Evolutionary conservation across 1,284 basidiomycete species (phyloP), one percentile per base, ranked within the genome.

Genomic region (Rhizoctonia solani): DNA sequence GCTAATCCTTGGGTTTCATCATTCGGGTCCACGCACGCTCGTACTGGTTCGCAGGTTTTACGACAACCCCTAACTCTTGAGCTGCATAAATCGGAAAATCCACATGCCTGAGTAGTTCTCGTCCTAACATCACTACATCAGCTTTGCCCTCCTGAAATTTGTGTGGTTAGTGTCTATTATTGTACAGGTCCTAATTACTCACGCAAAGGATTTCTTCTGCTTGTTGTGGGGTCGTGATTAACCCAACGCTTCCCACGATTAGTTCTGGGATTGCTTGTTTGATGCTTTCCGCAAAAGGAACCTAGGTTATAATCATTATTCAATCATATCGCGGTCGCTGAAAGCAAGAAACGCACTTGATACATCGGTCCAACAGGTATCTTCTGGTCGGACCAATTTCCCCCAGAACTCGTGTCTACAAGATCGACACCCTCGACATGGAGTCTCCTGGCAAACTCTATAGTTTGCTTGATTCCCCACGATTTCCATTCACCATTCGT

Each of bases 391-490:
- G 72, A 74, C 79, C 84, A 89, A 74, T 88, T 87, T 1, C 90
- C 90, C 19, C 87, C 89, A 0, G 82, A 81, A 67, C 84, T 87
- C 59, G 82, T 81, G 76, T 93, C 89, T 58, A 93, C 75, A 30
- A 93, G 78, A 74, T 92, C 90, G 13, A 92, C 80, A 6, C 87
- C 88, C 9, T 85, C 71, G 68, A 85, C 82, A 70, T 82, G 74
- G 69, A 92, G 75, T 74, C 86, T 81, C 27, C 80, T 80, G 1
- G 82, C 80, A 50, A 87, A 79, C 47, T 86, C 72, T 42, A 81
- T 87, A 73, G 83, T 89, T 76, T 93, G 90, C 75, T 92, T 87
- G 58, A 91, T 80, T 14, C 90, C 90, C 88, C 89, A 92, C 63
- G 84, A 81, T 66, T 79, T 81, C 84, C 85, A 90, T 59, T 78